Conservation (phyloP, 805 yeast genomes). For the Candida alai region DNA sequence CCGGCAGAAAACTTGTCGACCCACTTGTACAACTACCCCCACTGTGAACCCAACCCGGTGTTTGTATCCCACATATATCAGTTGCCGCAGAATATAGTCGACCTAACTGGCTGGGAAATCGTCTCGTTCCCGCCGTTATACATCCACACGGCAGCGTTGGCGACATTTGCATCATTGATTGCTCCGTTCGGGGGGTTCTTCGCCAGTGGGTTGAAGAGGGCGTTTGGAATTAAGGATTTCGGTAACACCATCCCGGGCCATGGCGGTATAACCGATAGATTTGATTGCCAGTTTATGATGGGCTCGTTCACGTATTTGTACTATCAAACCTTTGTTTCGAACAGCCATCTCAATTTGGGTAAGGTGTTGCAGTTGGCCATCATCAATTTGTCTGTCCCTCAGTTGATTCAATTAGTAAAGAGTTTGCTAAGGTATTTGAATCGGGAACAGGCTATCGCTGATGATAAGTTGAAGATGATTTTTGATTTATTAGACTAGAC, state of each 20-base stretch:
- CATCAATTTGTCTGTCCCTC: slow-evolving; percentile 61
- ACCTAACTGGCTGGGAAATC: slow-evolving; percentile 36
- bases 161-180: slow-evolving; percentile 92
- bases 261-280: slow-evolving; percentile 96
- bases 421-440: slow-evolving; percentile 55
- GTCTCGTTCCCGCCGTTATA: slow-evolving; percentile 80
- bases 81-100: slow-evolving; percentile 65
- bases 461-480: slow-evolving; percentile 24
- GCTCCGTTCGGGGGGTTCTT: slow-evolving; percentile 99
- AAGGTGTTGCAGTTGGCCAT: slow-evolving; percentile 72
- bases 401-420: slow-evolving; percentile 59
- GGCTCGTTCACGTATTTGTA: slow-evolving; percentile 92
- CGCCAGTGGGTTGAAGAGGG: slow-evolving; percentile 95
- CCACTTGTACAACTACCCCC: slow-evolving; percentile 56
- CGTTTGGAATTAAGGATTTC: slow-evolving; percentile 93
- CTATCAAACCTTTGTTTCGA: slow-evolving; percentile 86
- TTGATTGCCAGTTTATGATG: slow-evolving; percentile 97
- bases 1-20: slow-evolving; percentile 71
- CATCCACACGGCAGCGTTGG: slow-evolving; percentile 79
- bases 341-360: slow-evolving; percentile 67
- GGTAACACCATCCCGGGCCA: slow-evolving; percentile 99
- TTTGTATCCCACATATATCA: slow-evolving; percentile 76
- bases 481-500: slow-evolving; percentile 33
- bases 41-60: slow-evolving; percentile 86
- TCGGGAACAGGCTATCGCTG: slow-evolving; percentile 25